Evolutionary conservation across 192 early-diverging fungal genomes (phyloP).

Genomic region (Gaertneriomyces sp.): DNA sequence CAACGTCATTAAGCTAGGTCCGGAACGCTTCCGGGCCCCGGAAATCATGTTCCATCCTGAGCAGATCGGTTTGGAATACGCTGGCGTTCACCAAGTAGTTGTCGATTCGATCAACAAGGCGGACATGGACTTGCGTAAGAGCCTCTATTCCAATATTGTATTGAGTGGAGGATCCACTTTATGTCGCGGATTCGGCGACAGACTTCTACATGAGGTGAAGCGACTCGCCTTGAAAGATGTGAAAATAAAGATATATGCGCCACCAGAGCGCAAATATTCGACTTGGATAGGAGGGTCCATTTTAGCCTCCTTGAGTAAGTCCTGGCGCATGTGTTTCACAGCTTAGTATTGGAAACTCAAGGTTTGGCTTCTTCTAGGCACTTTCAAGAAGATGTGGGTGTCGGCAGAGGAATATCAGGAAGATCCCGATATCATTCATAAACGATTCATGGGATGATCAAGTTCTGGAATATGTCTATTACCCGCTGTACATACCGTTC

Average conservation of each 20-base stretch:
- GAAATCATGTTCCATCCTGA: constrained; percentile 97
- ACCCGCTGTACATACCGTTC: no score
- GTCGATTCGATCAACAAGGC: constrained; percentile 89
- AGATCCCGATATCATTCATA: constrained; percentile 84
- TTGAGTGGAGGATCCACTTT: constrained; percentile 97
- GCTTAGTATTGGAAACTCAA: constrained; percentile 12
- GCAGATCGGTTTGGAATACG: constrained; percentile 85
- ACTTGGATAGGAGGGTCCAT: constrained; percentile 99
- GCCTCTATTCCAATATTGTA: constrained; percentile 85
- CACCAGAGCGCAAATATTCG: constrained; percentile 95
- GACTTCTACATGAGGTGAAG: constrained; percentile 84
- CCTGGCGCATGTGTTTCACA: not conserved
- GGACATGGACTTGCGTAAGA: constrained; percentile 90
- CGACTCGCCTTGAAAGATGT: constrained; percentile 87
- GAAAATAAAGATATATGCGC: constrained; percentile 97
- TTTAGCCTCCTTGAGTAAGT: constrained; percentile 79
- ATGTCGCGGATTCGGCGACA: constrained; percentile 87
- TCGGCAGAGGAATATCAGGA: constrained; percentile 96
- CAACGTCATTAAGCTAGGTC: constrained; percentile 77
- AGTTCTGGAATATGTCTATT: no score
- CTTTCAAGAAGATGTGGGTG: constrained; percentile 99
- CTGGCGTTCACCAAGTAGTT: constrained; percentile 91
- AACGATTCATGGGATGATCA: constrained; percentile 20
- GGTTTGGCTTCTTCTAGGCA: constrained; percentile 38
- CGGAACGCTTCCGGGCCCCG: constrained; percentile 90